Base-by-base conservation (phyloP, 345 rosid genomes). In the Erodium maritimum region DNA sequence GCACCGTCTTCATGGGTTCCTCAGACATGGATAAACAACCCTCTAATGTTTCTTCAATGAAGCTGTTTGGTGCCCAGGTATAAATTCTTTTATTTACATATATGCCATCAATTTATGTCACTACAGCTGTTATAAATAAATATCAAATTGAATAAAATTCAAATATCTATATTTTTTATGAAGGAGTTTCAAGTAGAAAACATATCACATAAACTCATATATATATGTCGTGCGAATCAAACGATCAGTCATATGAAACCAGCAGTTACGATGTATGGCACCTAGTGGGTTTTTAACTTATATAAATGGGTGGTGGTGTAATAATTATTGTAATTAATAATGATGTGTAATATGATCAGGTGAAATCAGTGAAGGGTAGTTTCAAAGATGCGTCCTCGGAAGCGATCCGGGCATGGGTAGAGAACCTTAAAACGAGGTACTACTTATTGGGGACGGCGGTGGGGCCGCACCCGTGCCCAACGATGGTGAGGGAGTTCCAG, bases 401-500 rank as follows among this genome's bases (percentile, higher is more conserved):
- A 53, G 90, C 90, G 9, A 81, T 91, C 16, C 68, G 97, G 56
- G 62, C 66, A 17, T 91, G 96, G 96, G 82, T 64, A 0, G 76
- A 68, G 25, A 60, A 75, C 18, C 51, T 91, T 17, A 80, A 76
- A 53, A 72, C 53, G 19, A 72, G 70, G 67, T 84, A 86, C 65
- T 61, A 71, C 69, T 60, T 88, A 23, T 17, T 69, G 0, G 97
- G 96, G 0, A 76, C 95, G 0, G 95, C 62, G 0, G 97, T 81
- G 2, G 97, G 96, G 17, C 96, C 97, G 0, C 97, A 91, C 59
- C 97, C 95, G 1, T 77, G 83, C 66, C 96, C 97, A 0, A 67
- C 55, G 63, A 83, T 88, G 80, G 97, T 91, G 0, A 67, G 91
- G 1, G 90, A 88, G 65, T 91, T 88, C 62, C 97, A 88, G 56